Evolutionary conservation across 805 yeast species (phyloP), one percentile per base, ranked within the genome.

Genomic region (Priceomyces melissophilus): DNA sequence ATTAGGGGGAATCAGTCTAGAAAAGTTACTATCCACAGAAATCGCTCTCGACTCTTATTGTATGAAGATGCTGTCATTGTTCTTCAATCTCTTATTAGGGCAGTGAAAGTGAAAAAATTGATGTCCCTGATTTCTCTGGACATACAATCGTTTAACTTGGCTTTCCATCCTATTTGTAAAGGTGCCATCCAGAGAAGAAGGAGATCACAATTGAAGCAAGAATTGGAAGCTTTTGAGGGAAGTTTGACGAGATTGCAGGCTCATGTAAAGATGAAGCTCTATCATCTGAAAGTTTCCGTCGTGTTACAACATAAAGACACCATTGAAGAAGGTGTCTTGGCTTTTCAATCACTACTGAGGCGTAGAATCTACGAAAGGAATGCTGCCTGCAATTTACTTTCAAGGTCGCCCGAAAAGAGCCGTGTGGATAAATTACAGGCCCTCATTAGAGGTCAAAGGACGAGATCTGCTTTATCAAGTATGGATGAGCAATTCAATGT

Each of bases 1-100:
- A 61, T 75, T 6, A 70, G 87, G 57, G 86, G 87, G 8, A 57
- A 63, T 9, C 30, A 69, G 40, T 39, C 61, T 11, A 51, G 75
- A 39, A 47, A 43, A 34, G 58, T 45, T 45, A 59, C 67, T 7
- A 52, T 58, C 35, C 67, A 55, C 47, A 57, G 58, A 34, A 65
- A 69, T 42, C 56, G 73, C 25, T 66, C 55, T 38, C 68, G 61
- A 27, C 44, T 69, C 30, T 26, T 56, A 12, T 36, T 55, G 4
- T 64, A 48, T 48, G 54, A 58, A 35, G 45, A 52, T 27, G 67
- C 65, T 2, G 50, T 73, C 2, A 56, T 69, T 6, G 55, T 54
- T 2, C 52, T 78, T 14, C 79, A 75, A 52, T 56, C 76, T 1
- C 45, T 65, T 13, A 52, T 65, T 15, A 61, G 72, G 40, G 41